phyloP scores from a whole-genome alignment of 2,329 filamentous ascomycete species.

The Cercospora sp. region DNA sequence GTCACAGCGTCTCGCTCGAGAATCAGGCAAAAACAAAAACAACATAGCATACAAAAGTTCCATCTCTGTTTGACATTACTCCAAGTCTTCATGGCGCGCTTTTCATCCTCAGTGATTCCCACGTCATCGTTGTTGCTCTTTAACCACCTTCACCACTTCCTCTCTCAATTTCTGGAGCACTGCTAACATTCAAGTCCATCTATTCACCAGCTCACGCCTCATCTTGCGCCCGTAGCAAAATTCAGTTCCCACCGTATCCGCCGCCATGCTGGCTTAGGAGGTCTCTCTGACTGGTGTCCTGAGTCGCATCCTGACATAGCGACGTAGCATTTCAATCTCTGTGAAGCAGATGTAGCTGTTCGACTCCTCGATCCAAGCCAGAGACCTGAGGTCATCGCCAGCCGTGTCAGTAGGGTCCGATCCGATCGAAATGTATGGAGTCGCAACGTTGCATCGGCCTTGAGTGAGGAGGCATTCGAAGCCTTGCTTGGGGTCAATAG shows the following conservation, averaged over 20 bases:
- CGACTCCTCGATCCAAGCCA: constrained; percentile 28
- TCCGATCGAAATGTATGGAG: constrained; percentile 16
- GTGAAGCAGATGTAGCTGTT: constrained; percentile 34
- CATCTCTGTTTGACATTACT: not conserved
- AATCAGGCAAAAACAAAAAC: not conserved
- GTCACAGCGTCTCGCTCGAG: not conserved
- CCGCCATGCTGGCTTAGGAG: not conserved
- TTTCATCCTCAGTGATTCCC: not conserved
- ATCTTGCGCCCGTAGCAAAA: not conserved
- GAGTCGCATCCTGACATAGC: constrained; percentile 24
- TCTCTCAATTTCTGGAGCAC: not conserved
- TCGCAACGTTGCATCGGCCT: constrained; percentile 27
- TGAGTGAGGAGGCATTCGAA: constrained; percentile 37
- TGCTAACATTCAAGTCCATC: not conserved
- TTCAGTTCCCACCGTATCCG: not conserved
- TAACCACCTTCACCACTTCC: not conserved
- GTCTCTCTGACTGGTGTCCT: constrained; percentile 6
- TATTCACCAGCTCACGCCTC: constrained; percentile 1
- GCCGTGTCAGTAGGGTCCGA: constrained; percentile 13
- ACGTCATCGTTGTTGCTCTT: not conserved
- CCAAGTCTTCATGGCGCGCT: not conserved
- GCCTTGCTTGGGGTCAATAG: constrained; percentile 28
- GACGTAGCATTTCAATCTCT: constrained; percentile 19
- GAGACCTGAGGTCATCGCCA: constrained; percentile 25
- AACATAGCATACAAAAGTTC: constrained; percentile 1